Conservation (phyloP, 176 grass and related monocot species). For the Alopecurus myosuroides region DNA sequence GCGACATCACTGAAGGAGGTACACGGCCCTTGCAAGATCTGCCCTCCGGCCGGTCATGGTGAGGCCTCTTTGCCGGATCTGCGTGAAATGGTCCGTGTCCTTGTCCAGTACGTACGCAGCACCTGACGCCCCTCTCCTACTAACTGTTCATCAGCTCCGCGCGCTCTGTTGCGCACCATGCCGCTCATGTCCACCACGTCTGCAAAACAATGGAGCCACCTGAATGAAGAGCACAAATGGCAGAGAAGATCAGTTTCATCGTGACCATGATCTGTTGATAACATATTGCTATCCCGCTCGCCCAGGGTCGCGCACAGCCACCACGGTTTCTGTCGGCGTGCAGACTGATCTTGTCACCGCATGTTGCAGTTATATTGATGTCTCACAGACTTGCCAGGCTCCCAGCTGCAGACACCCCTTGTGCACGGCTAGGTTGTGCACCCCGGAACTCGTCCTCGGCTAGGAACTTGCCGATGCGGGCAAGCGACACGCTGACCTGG, state of each 20-base stretch:
- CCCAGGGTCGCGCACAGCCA: too few species aligned
- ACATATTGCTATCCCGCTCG: too few species aligned
- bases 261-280: not conserved
- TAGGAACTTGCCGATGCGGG: too few species aligned
- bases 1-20: too few species aligned
- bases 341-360: too few species aligned
- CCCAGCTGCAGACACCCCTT: too few species aligned
- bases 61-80: slow-evolving; percentile 62
- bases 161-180: slow-evolving; percentile 57
- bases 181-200: slow-evolving; percentile 70
- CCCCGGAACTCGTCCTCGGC: too few species aligned
- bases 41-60: slow-evolving; percentile 84
- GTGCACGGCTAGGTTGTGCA: too few species aligned
- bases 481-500: too few species aligned
- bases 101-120: slow-evolving; percentile 63
- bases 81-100: slow-evolving; percentile 54
- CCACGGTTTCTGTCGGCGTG: too few species aligned
- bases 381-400: too few species aligned
- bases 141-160: slow-evolving; percentile 46
- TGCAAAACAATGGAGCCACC: slow-evolving; percentile 56
- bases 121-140: slow-evolving; percentile 56
- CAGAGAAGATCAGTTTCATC: not conserved
- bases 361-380: too few species aligned
- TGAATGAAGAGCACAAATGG: not conserved
- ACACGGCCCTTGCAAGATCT: slow-evolving; percentile 60